Percentiles rank a stretch among this genome's conserved stretches.
Evolutionary conservation across 164 flowering plant genomes (phyloP).

Genomic region (Akebia trifoliata): DNA sequence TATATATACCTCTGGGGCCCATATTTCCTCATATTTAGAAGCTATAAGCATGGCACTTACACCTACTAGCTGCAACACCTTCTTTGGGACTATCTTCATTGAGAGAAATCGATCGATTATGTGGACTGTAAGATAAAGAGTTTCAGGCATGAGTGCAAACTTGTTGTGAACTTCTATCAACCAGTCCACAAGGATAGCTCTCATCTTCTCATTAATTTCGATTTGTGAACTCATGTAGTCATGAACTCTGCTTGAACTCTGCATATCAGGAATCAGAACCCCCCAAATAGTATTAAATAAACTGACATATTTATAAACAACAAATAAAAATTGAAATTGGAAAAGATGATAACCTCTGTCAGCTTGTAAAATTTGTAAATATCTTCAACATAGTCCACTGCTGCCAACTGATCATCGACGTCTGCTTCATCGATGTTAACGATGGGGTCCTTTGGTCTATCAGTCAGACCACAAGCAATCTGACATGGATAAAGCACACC

Average conservation of each 20-base stretch:
- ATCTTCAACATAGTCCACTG: slow-evolving; percentile 81
- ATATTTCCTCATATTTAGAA: slow-evolving; percentile 92
- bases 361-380: slow-evolving; percentile 68
- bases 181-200: slow-evolving; percentile 88
- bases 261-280: slow-evolving; percentile 10
- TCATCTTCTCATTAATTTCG: slow-evolving; percentile 73
- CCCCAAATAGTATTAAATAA: not conserved
- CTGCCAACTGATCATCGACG: slow-evolving; percentile 67
- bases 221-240: slow-evolving; percentile 71
- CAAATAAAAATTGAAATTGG: not conserved
- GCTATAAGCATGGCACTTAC: slow-evolving; percentile 79
- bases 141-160: slow-evolving; percentile 77
- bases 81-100: slow-evolving; percentile 38
- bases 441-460: slow-evolving; percentile 47
- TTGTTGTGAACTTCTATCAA: slow-evolving; percentile 75
- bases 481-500: slow-evolving; percentile 10
- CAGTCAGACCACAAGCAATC: slow-evolving; percentile 67
- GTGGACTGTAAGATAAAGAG: slow-evolving; percentile 78
- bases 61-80: slow-evolving; percentile 76
- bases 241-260: slow-evolving; percentile 45
- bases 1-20: slow-evolving; percentile 75
- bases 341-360: slow-evolving; percentile 51
- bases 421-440: slow-evolving; percentile 78
- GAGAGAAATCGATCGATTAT: slow-evolving; percentile 78
- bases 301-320: not conserved